phyloP scores from a whole-genome alignment of 257 asterid genomes.

The Galeopsis tetrahit region DNA sequence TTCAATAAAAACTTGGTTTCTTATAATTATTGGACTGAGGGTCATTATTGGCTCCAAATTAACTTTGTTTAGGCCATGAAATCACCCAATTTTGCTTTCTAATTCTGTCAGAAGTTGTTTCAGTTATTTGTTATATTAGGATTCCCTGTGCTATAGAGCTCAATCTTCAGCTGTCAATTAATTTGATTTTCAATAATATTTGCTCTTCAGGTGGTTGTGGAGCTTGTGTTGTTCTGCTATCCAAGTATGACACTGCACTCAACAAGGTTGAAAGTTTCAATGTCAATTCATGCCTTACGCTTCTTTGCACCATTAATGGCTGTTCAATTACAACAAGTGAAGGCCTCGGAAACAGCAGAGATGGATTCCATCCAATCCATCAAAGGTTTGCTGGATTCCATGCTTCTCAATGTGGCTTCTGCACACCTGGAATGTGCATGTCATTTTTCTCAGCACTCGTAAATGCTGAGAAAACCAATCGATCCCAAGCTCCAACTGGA shows the following conservation, averaged over 20 bases:
- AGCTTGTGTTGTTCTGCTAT: constrained; percentile 35
- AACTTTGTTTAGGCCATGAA: background rate
- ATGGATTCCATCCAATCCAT: constrained; percentile 36
- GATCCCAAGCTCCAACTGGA: constrained; percentile 11
- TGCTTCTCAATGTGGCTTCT: constrained; percentile 36
- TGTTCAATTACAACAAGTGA: constrained; percentile 32
- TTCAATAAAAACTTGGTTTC: background rate
- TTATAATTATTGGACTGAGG: background rate
- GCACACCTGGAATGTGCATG: constrained; percentile 39
- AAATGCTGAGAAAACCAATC: constrained; percentile 25
- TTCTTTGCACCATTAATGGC: constrained; percentile 33
- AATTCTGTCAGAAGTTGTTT: too few species aligned
- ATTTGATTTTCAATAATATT: too few species aligned
- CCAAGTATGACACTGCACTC: constrained; percentile 18
- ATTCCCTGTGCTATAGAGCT: too few species aligned
- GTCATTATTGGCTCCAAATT: too few species aligned
- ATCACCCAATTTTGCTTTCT: too few species aligned
- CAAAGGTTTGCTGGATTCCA: constrained; percentile 35
- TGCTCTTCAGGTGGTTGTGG: constrained; percentile 40
- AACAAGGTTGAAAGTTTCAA: constrained; percentile 30
- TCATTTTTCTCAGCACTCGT: constrained; percentile 33
- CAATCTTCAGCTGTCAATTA: too few species aligned
- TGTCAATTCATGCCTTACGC: constrained; percentile 32
- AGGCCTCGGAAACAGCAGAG: constrained; percentile 29
- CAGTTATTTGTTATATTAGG: too few species aligned